Conservation (phyloP, 2,329 filamentous ascomycete species). For the Domatiomyces catenatus region DNA sequence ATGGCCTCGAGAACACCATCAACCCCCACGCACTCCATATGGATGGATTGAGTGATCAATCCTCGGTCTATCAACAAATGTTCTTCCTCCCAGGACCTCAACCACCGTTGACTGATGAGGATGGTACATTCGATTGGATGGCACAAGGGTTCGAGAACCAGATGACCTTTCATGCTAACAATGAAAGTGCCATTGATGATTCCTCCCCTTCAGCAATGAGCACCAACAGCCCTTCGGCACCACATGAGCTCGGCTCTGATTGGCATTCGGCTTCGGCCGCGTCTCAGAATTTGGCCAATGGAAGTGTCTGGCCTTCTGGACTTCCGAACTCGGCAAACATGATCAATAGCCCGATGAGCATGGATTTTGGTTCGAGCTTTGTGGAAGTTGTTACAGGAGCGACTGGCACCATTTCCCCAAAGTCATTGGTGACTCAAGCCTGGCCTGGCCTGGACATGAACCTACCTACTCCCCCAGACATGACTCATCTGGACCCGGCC, state of each 20-base stretch:
- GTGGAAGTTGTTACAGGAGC: constrained; percentile 53
- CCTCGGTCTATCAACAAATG: constrained; percentile 28
- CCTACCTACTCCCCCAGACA: constrained; percentile 65
- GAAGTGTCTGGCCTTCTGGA: constrained; percentile 53
- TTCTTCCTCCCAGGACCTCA: constrained; percentile 20
- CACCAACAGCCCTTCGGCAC: constrained; percentile 78
- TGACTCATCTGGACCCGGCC: constrained; percentile 51
- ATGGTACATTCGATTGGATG: constrained; percentile 74
- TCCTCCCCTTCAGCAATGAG: constrained; percentile 95
- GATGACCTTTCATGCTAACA: constrained; percentile 49
- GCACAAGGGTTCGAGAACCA: constrained; percentile 60
- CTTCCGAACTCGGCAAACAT: constrained; percentile 56
- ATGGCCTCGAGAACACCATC: constrained; percentile 40
- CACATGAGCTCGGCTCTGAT: constrained; percentile 84
- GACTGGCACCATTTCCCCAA: constrained; percentile 60
- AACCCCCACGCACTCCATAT: constrained; percentile 64
- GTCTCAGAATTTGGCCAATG: constrained; percentile 29
- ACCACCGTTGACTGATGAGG: constrained; percentile 49
- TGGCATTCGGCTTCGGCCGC: constrained; percentile 30
- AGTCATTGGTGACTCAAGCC: constrained; percentile 53
- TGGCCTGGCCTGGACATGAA: constrained; percentile 46
- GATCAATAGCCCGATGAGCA: constrained; percentile 49
- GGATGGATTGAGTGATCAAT: constrained; percentile 48
- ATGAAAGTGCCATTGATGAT: constrained; percentile 72
- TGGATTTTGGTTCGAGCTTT: constrained; percentile 63